phyloP scores from a whole-genome alignment of 495 filamentous ascomycete species.

The Neurospora sp. region DNA sequence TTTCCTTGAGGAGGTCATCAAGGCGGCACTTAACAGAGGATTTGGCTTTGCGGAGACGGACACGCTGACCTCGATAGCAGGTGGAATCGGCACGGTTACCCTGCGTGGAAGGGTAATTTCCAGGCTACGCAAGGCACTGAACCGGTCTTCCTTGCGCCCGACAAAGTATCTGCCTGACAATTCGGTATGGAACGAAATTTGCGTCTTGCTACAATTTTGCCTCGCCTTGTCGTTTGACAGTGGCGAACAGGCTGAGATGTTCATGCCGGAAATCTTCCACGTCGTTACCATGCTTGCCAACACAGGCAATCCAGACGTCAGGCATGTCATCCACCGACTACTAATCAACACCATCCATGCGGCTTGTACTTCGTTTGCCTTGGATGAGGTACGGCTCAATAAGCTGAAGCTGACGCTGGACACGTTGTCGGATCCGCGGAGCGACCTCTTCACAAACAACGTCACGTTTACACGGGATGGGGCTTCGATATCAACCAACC shows the following conservation, averaged over 20 bases:
- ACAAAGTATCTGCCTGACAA: conserved; percentile 52
- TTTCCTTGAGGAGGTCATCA: conserved; percentile 53
- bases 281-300: conserved; percentile 57
- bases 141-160: conserved; percentile 50
- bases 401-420: conserved; percentile 44
- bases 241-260: conserved; percentile 51
- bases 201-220: conserved; percentile 51
- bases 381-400: conserved; percentile 43
- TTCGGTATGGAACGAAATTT: conserved; percentile 53
- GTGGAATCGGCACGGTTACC: conserved; percentile 49
- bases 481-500: conserved; percentile 33
- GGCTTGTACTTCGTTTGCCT: conserved; percentile 49
- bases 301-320: conserved; percentile 43
- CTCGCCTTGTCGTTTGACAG: conserved; percentile 55
- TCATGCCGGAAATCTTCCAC: conserved; percentile 56
- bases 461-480: conserved; percentile 29
- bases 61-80: conserved; percentile 48
- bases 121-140: conserved; percentile 51
- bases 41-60: conserved; percentile 48
- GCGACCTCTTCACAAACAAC: conserved; percentile 34
- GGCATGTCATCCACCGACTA: conserved; percentile 47
- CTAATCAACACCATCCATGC: conserved; percentile 55
- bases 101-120: conserved; percentile 51
- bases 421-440: conserved; percentile 44
- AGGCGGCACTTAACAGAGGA: conserved; percentile 45